A percentile compares a stretch with the other conserved stretches of the same genome.
phyloP scores from a whole-genome alignment of 148 eudicot species.

The Rhododendron mucronatum region DNA sequence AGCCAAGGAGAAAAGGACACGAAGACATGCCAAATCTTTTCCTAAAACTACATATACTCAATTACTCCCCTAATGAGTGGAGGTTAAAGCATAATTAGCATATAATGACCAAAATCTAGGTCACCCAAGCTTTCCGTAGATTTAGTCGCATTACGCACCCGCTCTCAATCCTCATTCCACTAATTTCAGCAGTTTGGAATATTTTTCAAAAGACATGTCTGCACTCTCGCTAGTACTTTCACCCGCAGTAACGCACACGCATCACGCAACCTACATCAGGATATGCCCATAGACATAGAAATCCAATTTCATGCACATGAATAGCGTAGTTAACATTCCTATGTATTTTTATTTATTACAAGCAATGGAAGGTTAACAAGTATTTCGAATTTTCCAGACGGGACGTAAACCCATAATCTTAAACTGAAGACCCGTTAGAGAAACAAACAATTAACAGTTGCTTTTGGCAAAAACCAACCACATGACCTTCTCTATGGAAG shows the following conservation, averaged over 20 bases:
- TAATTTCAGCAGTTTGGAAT: too few relatives aligned
- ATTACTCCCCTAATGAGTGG: neutral
- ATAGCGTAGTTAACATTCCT: neutral
- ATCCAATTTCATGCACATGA: neutral
- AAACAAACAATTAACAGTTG: too few relatives aligned
- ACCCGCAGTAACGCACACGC: neutral
- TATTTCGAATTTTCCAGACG: too few relatives aligned
- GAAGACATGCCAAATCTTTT: neutral
- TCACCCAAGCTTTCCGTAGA: neutral
- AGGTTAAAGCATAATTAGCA: neutral
- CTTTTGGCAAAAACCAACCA: too few relatives aligned
- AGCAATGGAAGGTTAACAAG: too few relatives aligned
- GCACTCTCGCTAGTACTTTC: neutral
- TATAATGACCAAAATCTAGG: neutral
- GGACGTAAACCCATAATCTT: too few relatives aligned
- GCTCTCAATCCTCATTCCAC: too few relatives aligned
- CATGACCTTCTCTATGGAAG: too few relatives aligned
- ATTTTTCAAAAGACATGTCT: neutral
- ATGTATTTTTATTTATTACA: too few relatives aligned
- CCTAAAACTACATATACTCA: neutral
- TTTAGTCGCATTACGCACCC: too few relatives aligned
- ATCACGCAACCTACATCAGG: neutral
- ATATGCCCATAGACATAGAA: neutral
- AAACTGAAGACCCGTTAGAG: too few relatives aligned
- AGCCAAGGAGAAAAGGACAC: neutral